Evolutionary conservation across 169 alveolate genomes (phyloP).

Genomic region (Besnoitia besnoiti): DNA sequence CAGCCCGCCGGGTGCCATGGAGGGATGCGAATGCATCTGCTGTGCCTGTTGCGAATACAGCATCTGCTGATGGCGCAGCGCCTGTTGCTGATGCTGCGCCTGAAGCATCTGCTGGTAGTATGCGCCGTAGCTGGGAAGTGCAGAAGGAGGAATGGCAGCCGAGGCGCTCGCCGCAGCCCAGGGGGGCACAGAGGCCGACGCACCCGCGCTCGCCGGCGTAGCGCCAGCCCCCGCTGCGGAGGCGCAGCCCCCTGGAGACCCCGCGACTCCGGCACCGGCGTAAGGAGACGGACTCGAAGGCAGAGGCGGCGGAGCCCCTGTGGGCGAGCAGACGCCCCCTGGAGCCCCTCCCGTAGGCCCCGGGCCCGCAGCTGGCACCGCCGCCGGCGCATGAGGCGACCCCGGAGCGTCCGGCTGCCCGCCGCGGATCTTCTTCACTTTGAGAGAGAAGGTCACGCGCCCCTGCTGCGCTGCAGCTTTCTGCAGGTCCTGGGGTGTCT

Average conservation of each 20-base stretch:
- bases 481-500: neutral
- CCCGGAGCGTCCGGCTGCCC: neutral
- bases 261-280: conserved; percentile 30
- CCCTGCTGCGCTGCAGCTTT: neutral
- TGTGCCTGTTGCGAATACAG: conserved; percentile 13
- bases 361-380: neutral
- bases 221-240: conserved; percentile 33
- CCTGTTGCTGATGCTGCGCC: neutral
- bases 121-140: conserved; percentile 14
- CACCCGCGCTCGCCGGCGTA: neutral
- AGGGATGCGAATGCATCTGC: conserved; percentile 26
- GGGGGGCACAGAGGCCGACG: neutral
- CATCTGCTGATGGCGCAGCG: conserved; percentile 29
- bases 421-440: neutral
- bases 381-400: neutral
- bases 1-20: neutral
- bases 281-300: conserved; percentile 24
- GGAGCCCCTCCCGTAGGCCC: neutral
- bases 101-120: neutral
- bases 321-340: neutral
- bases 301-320: conserved; percentile 10
- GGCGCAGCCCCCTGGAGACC: neutral
- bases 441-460: conserved; percentile 24
- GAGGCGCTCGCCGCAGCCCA: conserved; percentile 8
- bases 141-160: neutral